These are phyloP conservation scores for Phoma sp. DNA, from an alignment of 2,329 filamentous ascomycete genomes.

Conservation along the genomic window DNA sequence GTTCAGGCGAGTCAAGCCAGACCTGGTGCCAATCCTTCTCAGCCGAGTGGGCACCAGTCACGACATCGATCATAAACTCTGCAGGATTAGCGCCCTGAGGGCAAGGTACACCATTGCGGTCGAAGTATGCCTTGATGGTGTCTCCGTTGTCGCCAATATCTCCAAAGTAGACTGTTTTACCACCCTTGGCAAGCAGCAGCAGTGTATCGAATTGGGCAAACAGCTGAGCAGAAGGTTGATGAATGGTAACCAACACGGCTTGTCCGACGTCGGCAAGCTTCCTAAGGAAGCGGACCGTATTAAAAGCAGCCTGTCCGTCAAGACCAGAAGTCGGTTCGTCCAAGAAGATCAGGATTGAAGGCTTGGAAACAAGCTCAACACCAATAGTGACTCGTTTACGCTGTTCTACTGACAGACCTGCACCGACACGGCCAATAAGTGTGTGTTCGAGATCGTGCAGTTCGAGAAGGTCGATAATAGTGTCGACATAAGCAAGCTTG, in stretches of 20 bases:
- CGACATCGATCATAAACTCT: conserved; percentile 83
- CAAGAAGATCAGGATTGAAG: conserved; percentile 73
- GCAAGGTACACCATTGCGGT: conserved; percentile 61
- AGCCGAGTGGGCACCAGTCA: conserved; percentile 43
- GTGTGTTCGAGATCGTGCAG: conserved; percentile 36
- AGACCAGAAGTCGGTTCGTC: conserved; percentile 78
- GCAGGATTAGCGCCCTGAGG: conserved; percentile 58
- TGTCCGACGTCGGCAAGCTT: conserved; percentile 76
- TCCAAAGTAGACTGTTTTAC: conserved; percentile 80
- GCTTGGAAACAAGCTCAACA: conserved; percentile 65
- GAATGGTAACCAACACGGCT: conserved; percentile 84
- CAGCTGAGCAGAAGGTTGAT: conserved; percentile 80
- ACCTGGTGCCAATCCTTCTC: conserved; percentile 47
- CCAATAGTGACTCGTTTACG: conserved; percentile 58
- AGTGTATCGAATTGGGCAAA: conserved; percentile 85
- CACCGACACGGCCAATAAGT: conserved; percentile 31
- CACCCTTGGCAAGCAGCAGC: conserved; percentile 74
- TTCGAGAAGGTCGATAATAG: conserved; percentile 35
- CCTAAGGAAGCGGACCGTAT: conserved; percentile 73
- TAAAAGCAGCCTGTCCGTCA: conserved; percentile 71
- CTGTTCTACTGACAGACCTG: conserved; percentile 57
- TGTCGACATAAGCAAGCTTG: conserved; percentile 37
- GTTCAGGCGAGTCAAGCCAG: conserved; percentile 47
- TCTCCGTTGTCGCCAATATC: conserved; percentile 75
- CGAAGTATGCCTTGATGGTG: conserved; percentile 64